These are phyloP conservation scores for Ophioceras dolichostomum DNA, from an alignment of 2,329 filamentous ascomycete species.

Conservation along the genomic window DNA sequence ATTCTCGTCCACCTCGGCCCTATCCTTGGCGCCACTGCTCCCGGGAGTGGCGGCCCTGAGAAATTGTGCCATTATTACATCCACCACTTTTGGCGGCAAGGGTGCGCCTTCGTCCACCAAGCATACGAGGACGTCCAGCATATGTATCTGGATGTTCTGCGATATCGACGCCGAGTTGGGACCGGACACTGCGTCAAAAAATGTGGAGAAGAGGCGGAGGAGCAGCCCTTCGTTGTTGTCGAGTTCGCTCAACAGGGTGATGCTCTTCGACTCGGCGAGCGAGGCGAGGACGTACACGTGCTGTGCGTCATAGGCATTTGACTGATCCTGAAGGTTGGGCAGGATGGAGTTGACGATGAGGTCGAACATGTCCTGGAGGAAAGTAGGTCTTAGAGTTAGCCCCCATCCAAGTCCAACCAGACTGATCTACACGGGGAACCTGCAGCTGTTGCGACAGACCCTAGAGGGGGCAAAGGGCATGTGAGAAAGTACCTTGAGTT, in stretches of 20 bases:
- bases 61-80: conserved; percentile 93
- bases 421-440: too few relatives aligned
- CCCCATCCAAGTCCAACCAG: not conserved
- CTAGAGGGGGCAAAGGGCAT: too few relatives aligned
- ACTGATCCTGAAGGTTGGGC: conserved; percentile 73
- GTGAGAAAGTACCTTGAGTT: conserved; percentile 65
- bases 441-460: too few relatives aligned
- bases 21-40: conserved; percentile 44
- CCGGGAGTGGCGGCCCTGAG: conserved; percentile 69
- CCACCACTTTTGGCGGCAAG: conserved; percentile 71
- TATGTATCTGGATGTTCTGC: conserved; percentile 87
- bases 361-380: conserved; percentile 75
- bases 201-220: conserved; percentile 68
- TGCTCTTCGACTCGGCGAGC: conserved; percentile 85
- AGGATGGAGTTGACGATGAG: conserved; percentile 76
- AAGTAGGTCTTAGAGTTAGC: not conserved
- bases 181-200: conserved; percentile 85
- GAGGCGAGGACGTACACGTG: conserved; percentile 86
- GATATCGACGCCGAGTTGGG: conserved; percentile 63
- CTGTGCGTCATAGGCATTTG: conserved; percentile 82
- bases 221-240: conserved; percentile 71
- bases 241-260: conserved; percentile 81
- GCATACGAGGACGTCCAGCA: conserved; percentile 73
- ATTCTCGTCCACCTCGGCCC: conserved; percentile 52
- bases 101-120: conserved; percentile 76